phyloP scores from a whole-genome alignment of 2,329 filamentous ascomycete genomes.

The Pseudonectria foliicola region DNA sequence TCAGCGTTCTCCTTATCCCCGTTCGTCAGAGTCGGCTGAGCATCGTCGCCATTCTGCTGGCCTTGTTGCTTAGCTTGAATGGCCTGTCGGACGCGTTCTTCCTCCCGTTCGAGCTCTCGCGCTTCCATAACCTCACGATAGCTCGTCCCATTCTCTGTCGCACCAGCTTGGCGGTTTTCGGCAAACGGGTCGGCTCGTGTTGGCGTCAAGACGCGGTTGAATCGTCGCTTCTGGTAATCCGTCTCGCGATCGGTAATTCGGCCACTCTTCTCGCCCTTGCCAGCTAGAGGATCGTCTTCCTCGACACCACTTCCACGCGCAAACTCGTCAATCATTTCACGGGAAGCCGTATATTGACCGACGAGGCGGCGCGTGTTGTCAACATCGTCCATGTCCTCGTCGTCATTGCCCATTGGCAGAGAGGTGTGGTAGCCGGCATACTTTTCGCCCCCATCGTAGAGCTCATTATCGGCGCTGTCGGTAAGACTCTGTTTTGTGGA shows the following conservation, averaged over 20 bases:
- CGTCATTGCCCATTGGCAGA: conserved; percentile 70
- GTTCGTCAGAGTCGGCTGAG: conserved; percentile 69
- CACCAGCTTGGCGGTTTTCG: conserved; percentile 61
- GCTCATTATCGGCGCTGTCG: conserved; percentile 78
- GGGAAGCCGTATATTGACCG: conserved; percentile 92
- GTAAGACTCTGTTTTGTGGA: conserved; percentile 88
- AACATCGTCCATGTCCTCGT: conserved; percentile 69
- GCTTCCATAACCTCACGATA: conserved; percentile 89
- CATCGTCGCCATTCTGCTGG: conserved; percentile 55
- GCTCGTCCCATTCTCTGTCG: conserved; percentile 63
- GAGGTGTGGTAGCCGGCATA: conserved; percentile 88
- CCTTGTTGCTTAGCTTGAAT: conserved; percentile 68
- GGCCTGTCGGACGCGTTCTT: conserved; percentile 73
- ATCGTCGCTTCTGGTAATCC: conserved; percentile 94
- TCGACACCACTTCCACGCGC: conserved; percentile 77
- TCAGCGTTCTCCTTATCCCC: conserved; percentile 68
- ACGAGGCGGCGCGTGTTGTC: conserved; percentile 72
- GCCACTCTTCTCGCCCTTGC: conserved; percentile 76
- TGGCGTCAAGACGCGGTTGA: conserved; percentile 80
- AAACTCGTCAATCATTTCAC: conserved; percentile 90
- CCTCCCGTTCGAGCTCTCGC: conserved; percentile 86
- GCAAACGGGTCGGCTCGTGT: conserved; percentile 82
- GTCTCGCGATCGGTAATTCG: conserved; percentile 90
- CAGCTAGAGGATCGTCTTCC: conserved; percentile 83
- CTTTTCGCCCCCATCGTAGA: conserved; percentile 79